Conservation (phyloP, 768 basidiomycete genomes). For the Lyophyllum atratum region DNA sequence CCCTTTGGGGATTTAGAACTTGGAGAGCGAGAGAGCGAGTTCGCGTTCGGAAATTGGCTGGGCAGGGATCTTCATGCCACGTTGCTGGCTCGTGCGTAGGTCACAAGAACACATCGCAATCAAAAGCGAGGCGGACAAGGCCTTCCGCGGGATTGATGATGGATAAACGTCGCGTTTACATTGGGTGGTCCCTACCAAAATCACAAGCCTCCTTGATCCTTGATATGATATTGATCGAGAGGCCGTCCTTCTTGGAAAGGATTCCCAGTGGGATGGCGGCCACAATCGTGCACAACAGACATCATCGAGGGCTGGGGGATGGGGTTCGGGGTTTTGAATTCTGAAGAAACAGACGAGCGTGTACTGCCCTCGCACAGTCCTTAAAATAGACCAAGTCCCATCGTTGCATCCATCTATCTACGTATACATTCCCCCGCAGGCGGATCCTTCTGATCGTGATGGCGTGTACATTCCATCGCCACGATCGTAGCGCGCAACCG, state of each 20-base stretch:
- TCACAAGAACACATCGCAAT: background rate
- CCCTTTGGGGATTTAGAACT: background rate
- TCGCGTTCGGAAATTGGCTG: background rate
- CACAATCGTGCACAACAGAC: too few relatives aligned
- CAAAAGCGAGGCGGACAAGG: background rate
- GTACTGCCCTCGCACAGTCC: background rate
- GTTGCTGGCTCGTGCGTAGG: conserved; percentile 1
- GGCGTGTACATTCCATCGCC: background rate
- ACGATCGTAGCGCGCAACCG: background rate
- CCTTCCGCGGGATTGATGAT: conserved; percentile 13
- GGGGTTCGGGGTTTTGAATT: too few relatives aligned
- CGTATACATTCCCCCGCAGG: background rate
- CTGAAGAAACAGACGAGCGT: background rate
- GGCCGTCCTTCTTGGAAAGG: background rate
- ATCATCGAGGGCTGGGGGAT: too few relatives aligned
- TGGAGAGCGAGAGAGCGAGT: background rate
- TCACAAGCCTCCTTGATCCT: conserved; percentile 3
- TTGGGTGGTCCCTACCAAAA: background rate
- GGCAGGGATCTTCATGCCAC: background rate
- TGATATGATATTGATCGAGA: conserved; percentile 4
- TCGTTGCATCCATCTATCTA: background rate
- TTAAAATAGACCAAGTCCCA: background rate
- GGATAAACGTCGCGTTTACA: conserved; percentile 11
- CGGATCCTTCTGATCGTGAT: background rate
- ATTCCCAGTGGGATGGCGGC: too few relatives aligned